Evolutionary conservation across 176 grass and related monocot genomes (phyloP).

Genomic region (Musa schizocarpa): DNA sequence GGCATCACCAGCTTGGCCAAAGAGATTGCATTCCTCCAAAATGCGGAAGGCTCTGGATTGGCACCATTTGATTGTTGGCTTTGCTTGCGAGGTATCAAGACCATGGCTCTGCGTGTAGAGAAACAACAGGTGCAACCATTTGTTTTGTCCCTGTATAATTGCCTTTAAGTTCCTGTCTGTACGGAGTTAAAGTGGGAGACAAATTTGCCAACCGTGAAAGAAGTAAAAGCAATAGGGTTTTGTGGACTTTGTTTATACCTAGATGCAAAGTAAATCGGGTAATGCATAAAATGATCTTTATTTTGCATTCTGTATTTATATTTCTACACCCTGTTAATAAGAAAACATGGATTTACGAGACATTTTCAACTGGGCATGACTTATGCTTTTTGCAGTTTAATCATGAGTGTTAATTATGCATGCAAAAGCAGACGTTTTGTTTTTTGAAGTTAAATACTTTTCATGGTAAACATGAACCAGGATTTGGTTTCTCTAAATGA

Average conservation of each 20-base stretch:
- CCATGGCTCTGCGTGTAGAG: constrained; percentile 85
- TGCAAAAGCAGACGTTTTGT: neutral
- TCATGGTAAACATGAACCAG: neutral
- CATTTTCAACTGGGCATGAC: neutral
- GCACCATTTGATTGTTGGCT: constrained; percentile 95
- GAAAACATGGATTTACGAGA: neutral
- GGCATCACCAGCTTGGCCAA: constrained; percentile 56
- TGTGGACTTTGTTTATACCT: neutral
- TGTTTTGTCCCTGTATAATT: neutral
- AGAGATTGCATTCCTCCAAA: constrained; percentile 94
- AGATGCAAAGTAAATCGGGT: neutral
- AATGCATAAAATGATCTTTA: no score
- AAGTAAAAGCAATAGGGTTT: neutral
- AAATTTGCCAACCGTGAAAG: neutral
- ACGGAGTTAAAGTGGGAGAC: neutral
- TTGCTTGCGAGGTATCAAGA: constrained; percentile 92
- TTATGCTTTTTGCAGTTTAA: neutral
- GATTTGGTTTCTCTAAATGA: neutral
- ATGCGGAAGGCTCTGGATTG: constrained; percentile 86
- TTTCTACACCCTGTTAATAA: neutral
- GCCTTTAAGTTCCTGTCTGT: neutral
- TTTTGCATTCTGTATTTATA: no score
- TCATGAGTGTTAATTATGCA: neutral
- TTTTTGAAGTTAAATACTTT: neutral
- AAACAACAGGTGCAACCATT: constrained; percentile 52